Percentiles rank a stretch among this genome's conserved stretches.
phyloP scores from a whole-genome alignment of 768 basidiomycete genomes.

The Macrolepiota albuminosa region DNA sequence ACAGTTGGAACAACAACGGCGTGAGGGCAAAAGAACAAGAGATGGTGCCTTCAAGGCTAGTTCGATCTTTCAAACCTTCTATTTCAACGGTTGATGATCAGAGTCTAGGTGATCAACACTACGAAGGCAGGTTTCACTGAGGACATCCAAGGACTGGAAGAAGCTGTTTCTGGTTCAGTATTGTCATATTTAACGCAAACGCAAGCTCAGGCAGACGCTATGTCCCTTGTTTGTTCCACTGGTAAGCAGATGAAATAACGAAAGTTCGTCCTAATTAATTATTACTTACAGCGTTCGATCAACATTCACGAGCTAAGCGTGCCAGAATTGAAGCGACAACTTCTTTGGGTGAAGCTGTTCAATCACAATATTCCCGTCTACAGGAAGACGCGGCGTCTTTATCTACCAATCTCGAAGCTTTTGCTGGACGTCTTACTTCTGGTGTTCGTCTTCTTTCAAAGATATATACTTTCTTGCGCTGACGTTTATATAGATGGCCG shows the following conservation, averaged over 20 bases:
- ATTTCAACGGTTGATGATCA: background rate
- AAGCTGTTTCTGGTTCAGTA: slow-evolving; percentile 40
- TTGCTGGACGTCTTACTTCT: slow-evolving; percentile 32
- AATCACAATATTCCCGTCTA: slow-evolving; percentile 46
- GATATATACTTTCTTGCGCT: background rate
- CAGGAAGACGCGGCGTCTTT: slow-evolving; percentile 48
- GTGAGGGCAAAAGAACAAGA: slow-evolving; percentile 48
- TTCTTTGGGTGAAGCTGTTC: slow-evolving; percentile 41
- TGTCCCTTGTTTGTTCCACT: slow-evolving; percentile 38
- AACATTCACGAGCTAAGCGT: slow-evolving; percentile 58
- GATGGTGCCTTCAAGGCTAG: slow-evolving; percentile 59
- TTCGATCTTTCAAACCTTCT: background rate
- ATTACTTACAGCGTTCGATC: slow-evolving; percentile 47
- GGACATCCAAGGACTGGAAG: slow-evolving; percentile 41
- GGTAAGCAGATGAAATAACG: slow-evolving; percentile 27
- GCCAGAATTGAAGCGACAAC: slow-evolving; percentile 59
- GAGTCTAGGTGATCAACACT: slow-evolving; percentile 34
- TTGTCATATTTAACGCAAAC: slow-evolving; percentile 48
- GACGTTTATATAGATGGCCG: slow-evolving; percentile 31
- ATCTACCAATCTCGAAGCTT: slow-evolving; percentile 31
- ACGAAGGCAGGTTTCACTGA: slow-evolving; percentile 36
- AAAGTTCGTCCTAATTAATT: background rate
- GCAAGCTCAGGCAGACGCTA: slow-evolving; percentile 40
- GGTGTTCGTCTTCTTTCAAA: slow-evolving; percentile 37
- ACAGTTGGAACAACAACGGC: slow-evolving; percentile 39